phyloP scores from a whole-genome alignment of 1,284 basidiomycete genomes.

The Tilletia horrida region DNA sequence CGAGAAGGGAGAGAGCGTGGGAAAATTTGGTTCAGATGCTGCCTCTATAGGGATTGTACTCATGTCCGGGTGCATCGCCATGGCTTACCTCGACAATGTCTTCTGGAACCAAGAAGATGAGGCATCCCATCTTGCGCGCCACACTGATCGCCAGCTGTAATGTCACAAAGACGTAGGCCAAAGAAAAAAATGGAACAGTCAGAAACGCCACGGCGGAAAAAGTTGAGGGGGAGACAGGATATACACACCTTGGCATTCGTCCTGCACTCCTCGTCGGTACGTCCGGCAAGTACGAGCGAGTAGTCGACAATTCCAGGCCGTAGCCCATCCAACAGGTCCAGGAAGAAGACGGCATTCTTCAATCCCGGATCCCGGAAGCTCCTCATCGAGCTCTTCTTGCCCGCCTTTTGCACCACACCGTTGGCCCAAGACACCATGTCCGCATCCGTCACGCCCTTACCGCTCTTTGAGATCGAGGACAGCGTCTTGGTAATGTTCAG shows the following conservation, averaged over 20 bases:
- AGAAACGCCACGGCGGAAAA: too few relatives aligned
- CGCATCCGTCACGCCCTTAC: slow-evolving; percentile 77
- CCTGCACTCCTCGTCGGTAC: slow-evolving; percentile 78
- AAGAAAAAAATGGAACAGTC: background rate
- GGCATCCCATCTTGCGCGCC: slow-evolving; percentile 90
- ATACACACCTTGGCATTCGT: slow-evolving; percentile 69
- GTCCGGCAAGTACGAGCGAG: slow-evolving; percentile 68
- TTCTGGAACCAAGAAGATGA: slow-evolving; percentile 97
- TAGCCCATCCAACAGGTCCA: slow-evolving; percentile 85
- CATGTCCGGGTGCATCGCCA: slow-evolving; percentile 31
- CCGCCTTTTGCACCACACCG: slow-evolving; percentile 73
- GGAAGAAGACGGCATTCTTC: slow-evolving; percentile 85
- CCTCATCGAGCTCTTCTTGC: slow-evolving; percentile 68
- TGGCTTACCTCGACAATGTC: slow-evolving; percentile 58
- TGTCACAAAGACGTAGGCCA: slow-evolving; percentile 6
- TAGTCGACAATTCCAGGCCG: slow-evolving; percentile 95
- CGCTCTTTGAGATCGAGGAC: slow-evolving; percentile 69
- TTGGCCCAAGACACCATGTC: slow-evolving; percentile 98
- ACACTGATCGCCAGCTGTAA: slow-evolving; percentile 91
- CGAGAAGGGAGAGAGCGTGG: background rate
- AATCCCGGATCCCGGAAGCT: slow-evolving; percentile 93
- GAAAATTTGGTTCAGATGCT: background rate
- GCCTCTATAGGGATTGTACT: too few relatives aligned
- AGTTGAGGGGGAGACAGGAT: too few relatives aligned
- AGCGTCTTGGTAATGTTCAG: slow-evolving; percentile 90